A percentile compares a stretch with the other conserved stretches of the same genome.
phyloP scores from a whole-genome alignment of 371 early-diverging fungal species.

The Apophysomyces ossiformis region DNA sequence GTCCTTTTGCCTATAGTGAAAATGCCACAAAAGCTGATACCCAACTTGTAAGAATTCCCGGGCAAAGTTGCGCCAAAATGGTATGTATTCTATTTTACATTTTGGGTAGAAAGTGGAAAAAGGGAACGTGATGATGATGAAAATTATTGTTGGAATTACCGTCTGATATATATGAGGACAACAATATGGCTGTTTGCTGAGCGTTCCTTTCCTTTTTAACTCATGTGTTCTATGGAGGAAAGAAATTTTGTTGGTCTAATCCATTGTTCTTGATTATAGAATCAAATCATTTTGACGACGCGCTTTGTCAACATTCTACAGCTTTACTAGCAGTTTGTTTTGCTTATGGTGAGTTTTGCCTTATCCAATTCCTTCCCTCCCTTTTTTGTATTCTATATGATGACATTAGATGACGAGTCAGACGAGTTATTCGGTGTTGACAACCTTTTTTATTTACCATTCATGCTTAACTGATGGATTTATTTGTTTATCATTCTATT shows the following conservation, averaged over 20 bases:
- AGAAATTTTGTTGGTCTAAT: slow-evolving; percentile 1
- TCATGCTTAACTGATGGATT: slow-evolving; percentile 57
- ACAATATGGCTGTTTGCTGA: slow-evolving; percentile 51
- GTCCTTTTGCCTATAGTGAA: background rate
- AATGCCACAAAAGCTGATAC: no score
- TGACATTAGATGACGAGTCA: slow-evolving; percentile 79
- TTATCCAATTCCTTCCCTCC: slow-evolving; percentile 1
- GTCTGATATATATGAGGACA: slow-evolving; percentile 47
- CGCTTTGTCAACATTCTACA: background rate
- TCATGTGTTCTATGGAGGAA: background rate
- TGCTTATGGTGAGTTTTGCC: background rate
- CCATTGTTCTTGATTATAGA: background rate
- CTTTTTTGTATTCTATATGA: slow-evolving; percentile 33
- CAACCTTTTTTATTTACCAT: slow-evolving; percentile 61
- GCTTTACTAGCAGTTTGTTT: background rate
- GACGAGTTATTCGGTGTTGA: slow-evolving; percentile 74
- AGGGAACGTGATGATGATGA: slow-evolving; percentile 37
- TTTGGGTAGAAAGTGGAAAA: background rate
- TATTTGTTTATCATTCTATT: slow-evolving; percentile 8
- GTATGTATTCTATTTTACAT: background rate
- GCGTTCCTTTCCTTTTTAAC: slow-evolving; percentile 10
- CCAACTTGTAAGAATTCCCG: no score
- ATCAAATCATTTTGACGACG: background rate
- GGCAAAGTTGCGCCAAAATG: background rate
- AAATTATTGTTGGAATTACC: slow-evolving; percentile 57